Conservation (phyloP, 2,329 filamentous ascomycete species). For the Verticillium zaregamsianum region DNA sequence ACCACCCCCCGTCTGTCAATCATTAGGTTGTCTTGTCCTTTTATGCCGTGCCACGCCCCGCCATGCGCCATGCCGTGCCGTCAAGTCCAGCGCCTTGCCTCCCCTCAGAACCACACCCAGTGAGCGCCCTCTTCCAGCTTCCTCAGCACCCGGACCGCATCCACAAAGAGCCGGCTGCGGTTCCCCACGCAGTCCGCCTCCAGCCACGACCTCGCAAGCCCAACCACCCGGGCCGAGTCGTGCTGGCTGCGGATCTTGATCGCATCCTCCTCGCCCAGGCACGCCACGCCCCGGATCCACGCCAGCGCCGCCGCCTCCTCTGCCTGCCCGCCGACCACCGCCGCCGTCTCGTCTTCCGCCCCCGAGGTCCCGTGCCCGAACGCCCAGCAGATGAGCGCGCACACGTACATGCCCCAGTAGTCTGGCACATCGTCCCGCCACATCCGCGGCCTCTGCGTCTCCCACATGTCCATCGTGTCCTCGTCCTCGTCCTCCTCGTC, state of each 20-base stretch:
- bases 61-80: too few species aligned
- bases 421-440: slow-evolving; percentile 38
- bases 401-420: slow-evolving; percentile 54
- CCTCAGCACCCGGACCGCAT: slow-evolving; percentile 48
- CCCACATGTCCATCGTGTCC: slow-evolving; percentile 6
- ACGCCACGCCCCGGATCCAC: slow-evolving; percentile 37
- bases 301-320: slow-evolving; percentile 20
- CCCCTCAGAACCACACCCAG: slow-evolving; percentile 10
- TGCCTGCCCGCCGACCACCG: slow-evolving; percentile 14
- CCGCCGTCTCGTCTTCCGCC: background rate
- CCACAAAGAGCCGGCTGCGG: slow-evolving; percentile 45
- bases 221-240: slow-evolving; percentile 42
- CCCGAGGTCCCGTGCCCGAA: slow-evolving; percentile 33
- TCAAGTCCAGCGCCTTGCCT: background rate
- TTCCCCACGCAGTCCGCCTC: slow-evolving; percentile 45
- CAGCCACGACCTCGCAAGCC: slow-evolving; percentile 41
- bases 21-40: background rate
- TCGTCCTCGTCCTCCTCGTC: slow-evolving; percentile 6
- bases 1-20: background rate
- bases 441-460: slow-evolving; percentile 6
- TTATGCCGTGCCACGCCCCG: too few species aligned
- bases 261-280: slow-evolving; percentile 33
- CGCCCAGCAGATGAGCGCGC: slow-evolving; percentile 57
- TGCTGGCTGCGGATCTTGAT: slow-evolving; percentile 31
- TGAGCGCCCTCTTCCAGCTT: slow-evolving; percentile 40